Evolutionary conservation across 2,329 filamentous ascomycete genomes (phyloP).

Genomic region (Sclerotinia minor): DNA sequence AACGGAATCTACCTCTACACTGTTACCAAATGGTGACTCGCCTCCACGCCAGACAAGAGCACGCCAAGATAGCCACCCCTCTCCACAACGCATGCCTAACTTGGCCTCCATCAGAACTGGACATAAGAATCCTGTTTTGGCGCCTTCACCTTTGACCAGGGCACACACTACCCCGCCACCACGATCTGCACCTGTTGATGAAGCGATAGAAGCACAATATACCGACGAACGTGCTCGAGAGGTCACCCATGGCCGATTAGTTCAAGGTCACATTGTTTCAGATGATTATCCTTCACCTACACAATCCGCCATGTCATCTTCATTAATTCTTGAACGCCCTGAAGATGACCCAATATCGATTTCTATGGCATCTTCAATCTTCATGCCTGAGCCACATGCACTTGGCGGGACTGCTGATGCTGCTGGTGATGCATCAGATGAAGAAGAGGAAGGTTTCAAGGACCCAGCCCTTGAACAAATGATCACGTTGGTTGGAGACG

Average conservation of each 20-base stretch:
- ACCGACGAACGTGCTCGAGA: slow-evolving; percentile 77
- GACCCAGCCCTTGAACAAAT: slow-evolving; percentile 84
- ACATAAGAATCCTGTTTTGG: slow-evolving; percentile 24
- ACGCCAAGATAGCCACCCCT: slow-evolving; percentile 35
- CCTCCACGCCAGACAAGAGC: slow-evolving; percentile 31
- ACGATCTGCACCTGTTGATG: slow-evolving; percentile 35
- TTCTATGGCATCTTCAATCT: slow-evolving; percentile 74
- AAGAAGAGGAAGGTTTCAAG: slow-evolving; percentile 87
- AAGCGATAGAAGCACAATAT: slow-evolving; percentile 37
- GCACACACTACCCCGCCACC: slow-evolving; percentile 30
- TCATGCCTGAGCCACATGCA: slow-evolving; percentile 65
- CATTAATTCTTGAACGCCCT: slow-evolving; percentile 51
- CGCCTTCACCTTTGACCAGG: slow-evolving; percentile 33
- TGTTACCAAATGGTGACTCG: slow-evolving; percentile 27
- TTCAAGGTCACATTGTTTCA: slow-evolving; percentile 93
- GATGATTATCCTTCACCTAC: slow-evolving; percentile 84
- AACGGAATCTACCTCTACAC: slow-evolving; percentile 19
- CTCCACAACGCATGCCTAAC: slow-evolving; percentile 32
- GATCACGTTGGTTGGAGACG: slow-evolving; percentile 96
- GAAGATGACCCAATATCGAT: slow-evolving; percentile 76
- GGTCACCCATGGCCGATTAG: slow-evolving; percentile 85
- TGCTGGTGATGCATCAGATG: slow-evolving; percentile 76
- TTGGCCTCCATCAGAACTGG: slow-evolving; percentile 34
- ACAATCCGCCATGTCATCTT: slow-evolving; percentile 65
- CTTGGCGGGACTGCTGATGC: slow-evolving; percentile 85